A percentile compares a stretch with the other conserved stretches of the same genome.
These are phyloP conservation scores for Draba incana DNA, from an alignment of 345 rosid genomes.

Conservation along the genomic window DNA sequence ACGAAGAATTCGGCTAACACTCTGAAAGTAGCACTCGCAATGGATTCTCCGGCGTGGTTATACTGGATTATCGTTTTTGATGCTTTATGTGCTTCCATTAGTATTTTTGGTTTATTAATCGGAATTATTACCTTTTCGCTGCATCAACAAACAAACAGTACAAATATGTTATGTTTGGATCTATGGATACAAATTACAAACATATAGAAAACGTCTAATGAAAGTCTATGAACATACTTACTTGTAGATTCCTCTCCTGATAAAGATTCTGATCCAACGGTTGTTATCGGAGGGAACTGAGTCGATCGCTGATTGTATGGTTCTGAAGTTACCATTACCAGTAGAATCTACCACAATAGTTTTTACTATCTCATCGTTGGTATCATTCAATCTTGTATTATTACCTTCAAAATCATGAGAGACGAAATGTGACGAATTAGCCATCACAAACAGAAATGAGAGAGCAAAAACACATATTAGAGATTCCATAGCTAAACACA, in stretches of 20 bases:
- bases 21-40: conserved; percentile 36
- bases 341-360: conserved; percentile 40
- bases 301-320: conserved; percentile 46
- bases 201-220: neutral
- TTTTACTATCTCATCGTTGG: neutral
- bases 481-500: neutral
- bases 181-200: too few relatives aligned
- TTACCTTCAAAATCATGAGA: conserved; percentile 6
- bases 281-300: conserved; percentile 37
- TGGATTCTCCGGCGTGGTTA: conserved; percentile 7
- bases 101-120: conserved; percentile 37
- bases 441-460: neutral
- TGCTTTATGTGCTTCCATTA: conserved; percentile 38
- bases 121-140: conserved; percentile 48
- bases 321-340: conserved; percentile 40
- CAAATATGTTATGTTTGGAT: too few relatives aligned
- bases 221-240: conserved; percentile 3
- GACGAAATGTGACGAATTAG: neutral
- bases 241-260: conserved; percentile 41
- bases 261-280: conserved; percentile 32
- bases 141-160: neutral
- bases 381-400: neutral
- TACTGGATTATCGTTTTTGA: conserved; percentile 33
- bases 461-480: conserved; percentile 1
- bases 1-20: conserved; percentile 39